These are phyloP conservation scores for Beverwykella pulmonaria DNA, from an alignment of 495 filamentous ascomycete genomes.

Conservation along the genomic window DNA sequence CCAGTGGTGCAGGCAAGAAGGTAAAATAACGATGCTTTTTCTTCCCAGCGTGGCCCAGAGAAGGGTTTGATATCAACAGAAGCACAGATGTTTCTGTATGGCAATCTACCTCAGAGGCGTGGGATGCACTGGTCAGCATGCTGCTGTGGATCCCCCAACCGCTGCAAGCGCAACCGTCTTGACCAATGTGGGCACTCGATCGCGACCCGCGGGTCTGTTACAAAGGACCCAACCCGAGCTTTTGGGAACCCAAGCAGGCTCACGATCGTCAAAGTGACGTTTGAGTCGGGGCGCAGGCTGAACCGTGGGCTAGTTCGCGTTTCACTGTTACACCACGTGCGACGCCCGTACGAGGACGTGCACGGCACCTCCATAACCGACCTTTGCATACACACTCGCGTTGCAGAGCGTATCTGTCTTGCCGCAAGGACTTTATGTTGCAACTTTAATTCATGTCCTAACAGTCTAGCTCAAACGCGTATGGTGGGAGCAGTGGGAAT, in stretches of 20 bases:
- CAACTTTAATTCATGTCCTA: background rate
- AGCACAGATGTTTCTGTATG: background rate
- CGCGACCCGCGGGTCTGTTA: constrained; percentile 27
- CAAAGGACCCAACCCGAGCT: constrained; percentile 30
- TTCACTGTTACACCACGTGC: constrained; percentile 17
- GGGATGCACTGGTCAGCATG: constrained; percentile 20
- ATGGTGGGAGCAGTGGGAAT: background rate
- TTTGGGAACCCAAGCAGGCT: constrained; percentile 31
- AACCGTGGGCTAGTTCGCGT: constrained; percentile 15
- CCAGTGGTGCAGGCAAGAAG: background rate
- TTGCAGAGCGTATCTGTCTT: background rate
- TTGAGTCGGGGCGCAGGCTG: constrained; percentile 13
- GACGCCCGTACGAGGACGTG: constrained; percentile 1
- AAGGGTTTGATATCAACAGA: constrained; percentile 19
- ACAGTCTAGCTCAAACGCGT: background rate
- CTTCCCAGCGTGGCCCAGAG: background rate
- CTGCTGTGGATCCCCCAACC: constrained; percentile 7
- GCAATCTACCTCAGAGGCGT: constrained; percentile 27
- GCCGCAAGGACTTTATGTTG: background rate
- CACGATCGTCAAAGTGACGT: constrained; percentile 20
- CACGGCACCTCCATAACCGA: background rate
- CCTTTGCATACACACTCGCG: background rate
- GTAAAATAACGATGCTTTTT: background rate
- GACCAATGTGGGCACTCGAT: constrained; percentile 24
- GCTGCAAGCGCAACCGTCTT: constrained; percentile 30